Evolutionary conservation across 805 yeast genomes (phyloP).

Genomic region (Suhomyces vadensis): DNA sequence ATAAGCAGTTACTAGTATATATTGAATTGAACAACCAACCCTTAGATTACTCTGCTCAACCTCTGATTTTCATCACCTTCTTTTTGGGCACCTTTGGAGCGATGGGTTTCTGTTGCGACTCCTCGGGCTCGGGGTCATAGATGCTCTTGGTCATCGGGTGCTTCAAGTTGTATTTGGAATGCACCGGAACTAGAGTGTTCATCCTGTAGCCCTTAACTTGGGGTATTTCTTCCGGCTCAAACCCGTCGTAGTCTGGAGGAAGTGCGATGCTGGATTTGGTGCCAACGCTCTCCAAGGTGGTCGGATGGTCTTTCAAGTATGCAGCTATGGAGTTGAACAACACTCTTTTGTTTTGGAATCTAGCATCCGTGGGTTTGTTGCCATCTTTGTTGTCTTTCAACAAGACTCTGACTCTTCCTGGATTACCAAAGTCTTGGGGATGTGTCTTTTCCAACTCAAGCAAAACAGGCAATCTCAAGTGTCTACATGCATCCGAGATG

Average conservation of each 20-base stretch:
- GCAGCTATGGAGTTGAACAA: slow-evolving; percentile 60
- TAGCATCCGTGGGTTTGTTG: slow-evolving; percentile 32
- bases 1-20: slow-evolving; percentile 3
- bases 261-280: slow-evolving; percentile 54
- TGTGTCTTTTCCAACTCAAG: slow-evolving; percentile 83
- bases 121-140: slow-evolving; percentile 53
- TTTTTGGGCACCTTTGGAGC: slow-evolving; percentile 50
- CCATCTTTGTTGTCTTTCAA: slow-evolving; percentile 49
- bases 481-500: slow-evolving; percentile 69
- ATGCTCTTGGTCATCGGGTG: slow-evolving; percentile 78
- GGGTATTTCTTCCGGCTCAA: slow-evolving; percentile 63
- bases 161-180: slow-evolving; percentile 74
- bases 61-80: slow-evolving; percentile 64
- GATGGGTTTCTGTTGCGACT: slow-evolving; percentile 29
- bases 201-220: slow-evolving; percentile 82
- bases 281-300: slow-evolving; percentile 59
- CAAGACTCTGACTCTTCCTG: slow-evolving; percentile 88
- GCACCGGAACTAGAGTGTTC: slow-evolving; percentile 87
- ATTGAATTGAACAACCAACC: background rate
- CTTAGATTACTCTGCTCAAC: slow-evolving; percentile 21
- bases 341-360: slow-evolving; percentile 55
- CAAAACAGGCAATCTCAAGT: slow-evolving; percentile 42
- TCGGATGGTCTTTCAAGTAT: slow-evolving; percentile 65
- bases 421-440: slow-evolving; percentile 96
- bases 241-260: slow-evolving; percentile 60